Evolutionary conservation across 2,329 filamentous ascomycete species (phyloP), one percentile per base, ranked within the genome.

Genomic region (Clonostachys byssicola): DNA sequence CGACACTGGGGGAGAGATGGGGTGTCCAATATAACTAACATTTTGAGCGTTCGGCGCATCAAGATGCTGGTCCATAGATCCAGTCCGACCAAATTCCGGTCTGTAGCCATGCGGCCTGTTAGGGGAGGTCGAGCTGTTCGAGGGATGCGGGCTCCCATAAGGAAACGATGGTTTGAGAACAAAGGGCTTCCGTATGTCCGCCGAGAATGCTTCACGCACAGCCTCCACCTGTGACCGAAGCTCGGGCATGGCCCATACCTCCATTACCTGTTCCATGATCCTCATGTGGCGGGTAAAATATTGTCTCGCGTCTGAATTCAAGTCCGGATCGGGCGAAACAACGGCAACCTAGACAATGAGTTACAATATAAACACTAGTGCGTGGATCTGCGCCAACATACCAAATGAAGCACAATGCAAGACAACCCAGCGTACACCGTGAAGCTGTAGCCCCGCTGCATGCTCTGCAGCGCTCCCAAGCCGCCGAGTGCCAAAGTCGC

Each of bases 271-370:
- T 64, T 97, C 92, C 49, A 97, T 74, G 36, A 97, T 86, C 47
- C 92, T 84, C 92, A 97, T 96, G 58, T 96, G 92, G 43, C 92
- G 80, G 3, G 89, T 88, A 60, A 97, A 97, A 62, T 88, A 97
- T 51, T 92, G 87, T 34, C 89, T 81, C 6, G 92, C 89, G 63
- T 96, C 90, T 1, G 77, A 74, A 61, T 94, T 92, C 48, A 96
- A 80, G 38, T 94, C 88, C 2, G 90, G 88, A 62, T 97, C 92
- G 16, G 94, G 92, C 16, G 91, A 96, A 13, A 92, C 95, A 51
- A 96, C 86, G 5, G 92, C 92, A 55, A 96, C 87, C 92, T 95
- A 45, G 14, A 30, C 8, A 30, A 10, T 30, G 23, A 30, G 23
- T 30, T 30, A 30, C 23, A 30, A 30, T 30, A 30, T 30, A 30